Evolutionary conservation across 108 stramenopile genomes (phyloP).

Genomic region (Nannochloropsis oceanica): DNA sequence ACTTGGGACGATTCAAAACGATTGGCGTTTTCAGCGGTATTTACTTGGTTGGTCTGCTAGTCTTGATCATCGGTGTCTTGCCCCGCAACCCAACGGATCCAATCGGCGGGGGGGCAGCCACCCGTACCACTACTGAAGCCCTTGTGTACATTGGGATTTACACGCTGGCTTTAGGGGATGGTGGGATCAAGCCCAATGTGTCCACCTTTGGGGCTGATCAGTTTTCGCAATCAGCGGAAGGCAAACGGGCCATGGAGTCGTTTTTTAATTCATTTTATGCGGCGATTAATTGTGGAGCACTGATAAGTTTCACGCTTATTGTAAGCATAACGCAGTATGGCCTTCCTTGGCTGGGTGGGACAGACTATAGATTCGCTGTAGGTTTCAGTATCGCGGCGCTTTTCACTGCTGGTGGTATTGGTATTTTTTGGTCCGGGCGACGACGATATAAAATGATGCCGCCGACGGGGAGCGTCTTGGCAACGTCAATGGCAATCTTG

Average conservation of each 20-base stretch:
- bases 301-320: constrained; percentile 38
- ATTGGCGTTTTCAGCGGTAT: constrained; percentile 8
- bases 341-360: constrained; percentile 25
- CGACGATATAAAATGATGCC: not conserved
- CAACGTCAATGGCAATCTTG: constrained; percentile 7
- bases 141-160: constrained; percentile 14
- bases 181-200: constrained; percentile 42
- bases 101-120: not conserved
- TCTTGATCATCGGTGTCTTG: not conserved
- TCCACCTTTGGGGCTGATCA: constrained; percentile 41
- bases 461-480: constrained; percentile 7
- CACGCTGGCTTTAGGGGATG: constrained; percentile 29
- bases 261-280: constrained; percentile 42
- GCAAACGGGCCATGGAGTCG: constrained; percentile 11
- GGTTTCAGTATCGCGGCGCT: constrained; percentile 38
- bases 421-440: constrained; percentile 1
- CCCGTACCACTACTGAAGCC: not conserved
- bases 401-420: constrained; percentile 24
- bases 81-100: not conserved
- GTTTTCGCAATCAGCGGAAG: constrained; percentile 19
- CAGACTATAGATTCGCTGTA: constrained; percentile 38
- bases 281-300: constrained; percentile 37
- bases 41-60: constrained; percentile 3
- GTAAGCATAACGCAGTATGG: constrained; percentile 42
- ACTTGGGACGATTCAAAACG: constrained; percentile 16